A percentile compares a stretch with the other conserved stretches of the same genome.
These are phyloP conservation scores for Penicillium waksmanii DNA, from an alignment of 495 filamentous ascomycete genomes.

Conservation along the genomic window DNA sequence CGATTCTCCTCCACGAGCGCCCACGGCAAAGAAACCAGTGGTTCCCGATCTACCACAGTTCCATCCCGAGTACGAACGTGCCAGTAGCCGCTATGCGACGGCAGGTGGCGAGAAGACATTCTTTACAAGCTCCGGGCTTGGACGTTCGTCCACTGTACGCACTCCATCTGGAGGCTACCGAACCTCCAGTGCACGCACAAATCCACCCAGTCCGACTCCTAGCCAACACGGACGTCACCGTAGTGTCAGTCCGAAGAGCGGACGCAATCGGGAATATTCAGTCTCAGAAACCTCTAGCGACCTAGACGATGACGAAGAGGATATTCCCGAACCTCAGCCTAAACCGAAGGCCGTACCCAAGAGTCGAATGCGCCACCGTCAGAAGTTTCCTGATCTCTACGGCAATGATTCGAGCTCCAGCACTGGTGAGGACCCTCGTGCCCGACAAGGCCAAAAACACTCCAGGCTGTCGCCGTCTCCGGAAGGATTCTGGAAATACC, in stretches of 20 bases:
- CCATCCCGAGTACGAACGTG: constrained; percentile 49
- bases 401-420: constrained; percentile 26
- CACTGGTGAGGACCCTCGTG: constrained; percentile 37
- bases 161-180: constrained; percentile 40
- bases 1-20: constrained; percentile 35
- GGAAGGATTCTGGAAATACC: constrained; percentile 16
- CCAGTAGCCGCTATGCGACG: constrained; percentile 70
- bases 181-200: constrained; percentile 37
- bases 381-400: constrained; percentile 41
- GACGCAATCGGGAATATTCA: constrained; percentile 30
- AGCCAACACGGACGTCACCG: constrained; percentile 36
- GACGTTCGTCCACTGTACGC: constrained; percentile 50
- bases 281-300: constrained; percentile 46
- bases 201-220: constrained; percentile 38
- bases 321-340: constrained; percentile 15
- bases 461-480: constrained; percentile 14
- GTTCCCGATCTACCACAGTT: constrained; percentile 22
- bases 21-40: constrained; percentile 47
- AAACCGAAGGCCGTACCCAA: constrained; percentile 51
- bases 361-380: constrained; percentile 42
- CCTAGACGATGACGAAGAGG: constrained; percentile 28
- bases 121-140: constrained; percentile 48
- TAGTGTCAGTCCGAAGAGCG: constrained; percentile 45
- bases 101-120: constrained; percentile 71
- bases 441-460: constrained; percentile 7